Conservation (phyloP, 2,329 filamentous ascomycete species). For the Achaetomium macrosporum region DNA sequence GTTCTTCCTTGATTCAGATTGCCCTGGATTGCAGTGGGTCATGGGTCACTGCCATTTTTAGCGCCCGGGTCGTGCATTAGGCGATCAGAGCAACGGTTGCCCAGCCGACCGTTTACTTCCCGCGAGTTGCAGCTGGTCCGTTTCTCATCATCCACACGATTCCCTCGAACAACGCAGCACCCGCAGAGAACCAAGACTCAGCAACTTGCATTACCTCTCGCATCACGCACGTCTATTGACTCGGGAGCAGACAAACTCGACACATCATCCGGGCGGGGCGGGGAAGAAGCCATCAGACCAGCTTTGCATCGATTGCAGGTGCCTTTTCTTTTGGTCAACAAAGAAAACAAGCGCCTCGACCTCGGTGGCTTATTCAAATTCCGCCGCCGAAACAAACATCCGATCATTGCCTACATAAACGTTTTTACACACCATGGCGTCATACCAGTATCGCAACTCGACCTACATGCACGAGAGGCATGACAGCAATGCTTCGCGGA, state of each 20-base stretch:
- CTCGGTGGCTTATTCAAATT: slow-evolving; percentile 8
- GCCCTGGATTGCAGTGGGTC: slow-evolving; percentile 6
- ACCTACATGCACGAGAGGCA: slow-evolving; percentile 43
- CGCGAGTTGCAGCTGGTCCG: slow-evolving; percentile 11
- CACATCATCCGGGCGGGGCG: slow-evolving; percentile 13
- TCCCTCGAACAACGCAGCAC: slow-evolving; percentile 7
- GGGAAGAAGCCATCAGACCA: slow-evolving; percentile 2
- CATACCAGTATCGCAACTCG: slow-evolving; percentile 49
- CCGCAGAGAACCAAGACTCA: slow-evolving; percentile 5
- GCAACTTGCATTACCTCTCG: slow-evolving; percentile 9
- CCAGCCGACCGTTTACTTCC: slow-evolving; percentile 28
- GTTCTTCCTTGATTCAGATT: slow-evolving; percentile 4
- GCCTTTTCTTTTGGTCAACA: slow-evolving; percentile 4
- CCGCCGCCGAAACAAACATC: slow-evolving; percentile 4
- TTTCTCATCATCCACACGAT: slow-evolving; percentile 10
- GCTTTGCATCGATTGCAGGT: neutral
- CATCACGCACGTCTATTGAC: slow-evolving; percentile 5
- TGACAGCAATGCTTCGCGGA: slow-evolving; percentile 35
- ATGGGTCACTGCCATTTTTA: slow-evolving; percentile 11
- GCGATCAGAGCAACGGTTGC: slow-evolving; percentile 21
- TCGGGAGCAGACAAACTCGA: slow-evolving; percentile 1
- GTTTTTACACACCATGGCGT: slow-evolving; percentile 38
- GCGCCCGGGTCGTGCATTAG: slow-evolving; percentile 22
- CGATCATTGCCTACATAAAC: neutral
- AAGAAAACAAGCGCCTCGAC: neutral